phyloP scores from a whole-genome alignment of 257 asterid species.

The Rhazya stricta region DNA sequence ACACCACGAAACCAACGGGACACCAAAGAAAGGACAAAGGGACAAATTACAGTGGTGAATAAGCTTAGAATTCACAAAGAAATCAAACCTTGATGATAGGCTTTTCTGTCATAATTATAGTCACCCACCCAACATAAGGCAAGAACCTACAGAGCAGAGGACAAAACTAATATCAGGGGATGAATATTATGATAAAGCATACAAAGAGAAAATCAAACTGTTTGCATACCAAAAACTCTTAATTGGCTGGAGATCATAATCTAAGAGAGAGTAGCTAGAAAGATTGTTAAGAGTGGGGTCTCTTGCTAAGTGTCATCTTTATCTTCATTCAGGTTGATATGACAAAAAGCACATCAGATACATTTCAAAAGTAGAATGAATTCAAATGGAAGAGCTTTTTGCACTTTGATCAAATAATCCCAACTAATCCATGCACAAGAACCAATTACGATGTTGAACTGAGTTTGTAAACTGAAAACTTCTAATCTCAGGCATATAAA shows the following conservation, averaged over 20 bases:
- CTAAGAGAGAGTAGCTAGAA: background rate
- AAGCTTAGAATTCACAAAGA: background rate
- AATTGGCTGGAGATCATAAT: background rate
- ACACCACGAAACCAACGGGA: background rate
- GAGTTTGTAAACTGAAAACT: background rate
- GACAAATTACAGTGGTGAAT: background rate
- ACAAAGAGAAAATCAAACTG: background rate
- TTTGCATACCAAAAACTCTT: background rate
- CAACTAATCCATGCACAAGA: background rate
- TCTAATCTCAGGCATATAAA: background rate
- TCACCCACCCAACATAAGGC: constrained; percentile 99
- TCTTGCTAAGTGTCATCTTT: background rate
- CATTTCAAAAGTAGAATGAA: background rate
- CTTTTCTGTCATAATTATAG: constrained; percentile 97
- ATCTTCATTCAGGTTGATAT: background rate
- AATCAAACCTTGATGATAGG: constrained; percentile 85
- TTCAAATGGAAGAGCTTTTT: background rate
- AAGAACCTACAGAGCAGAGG: constrained; percentile 58
- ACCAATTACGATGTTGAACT: background rate
- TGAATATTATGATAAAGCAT: background rate
- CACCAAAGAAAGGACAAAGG: background rate
- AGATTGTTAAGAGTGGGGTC: background rate
- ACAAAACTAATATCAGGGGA: constrained; percentile 5
- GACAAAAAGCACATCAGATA: background rate
- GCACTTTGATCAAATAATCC: background rate